Evolutionary conservation across 345 rosid species (phyloP).

Genomic region (Conringia planisiliqua): DNA sequence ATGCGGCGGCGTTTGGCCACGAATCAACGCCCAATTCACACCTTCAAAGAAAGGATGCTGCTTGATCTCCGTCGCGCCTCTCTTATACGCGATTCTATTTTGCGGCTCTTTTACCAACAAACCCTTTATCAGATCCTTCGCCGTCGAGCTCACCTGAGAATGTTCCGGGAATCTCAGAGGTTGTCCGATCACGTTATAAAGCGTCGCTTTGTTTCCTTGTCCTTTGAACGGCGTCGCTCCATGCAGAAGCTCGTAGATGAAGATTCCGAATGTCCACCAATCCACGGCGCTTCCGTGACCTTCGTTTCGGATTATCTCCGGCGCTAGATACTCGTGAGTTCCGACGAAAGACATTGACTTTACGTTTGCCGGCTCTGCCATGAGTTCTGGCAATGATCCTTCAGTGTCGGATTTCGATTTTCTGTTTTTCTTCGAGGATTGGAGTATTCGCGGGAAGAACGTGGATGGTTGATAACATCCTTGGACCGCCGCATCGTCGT

Average conservation of each 20-base stretch:
- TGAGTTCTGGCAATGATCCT: conserved; percentile 59
- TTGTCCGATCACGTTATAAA: conserved; percentile 52
- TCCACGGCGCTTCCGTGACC: conserved; percentile 77
- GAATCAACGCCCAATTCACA: conserved; percentile 57
- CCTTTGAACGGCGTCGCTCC: conserved; percentile 68
- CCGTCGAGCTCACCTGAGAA: conserved; percentile 43
- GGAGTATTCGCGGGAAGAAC: conserved; percentile 28
- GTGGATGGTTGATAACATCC: conserved; percentile 35
- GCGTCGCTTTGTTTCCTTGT: conserved; percentile 48
- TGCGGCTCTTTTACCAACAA: conserved; percentile 59
- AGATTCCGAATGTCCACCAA: conserved; percentile 73
- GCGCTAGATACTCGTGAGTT: conserved; percentile 66
- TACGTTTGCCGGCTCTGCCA: conserved; percentile 61
- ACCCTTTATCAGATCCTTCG: conserved; percentile 54
- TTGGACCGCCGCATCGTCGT: conserved; percentile 7
- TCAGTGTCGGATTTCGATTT: conserved; percentile 45
- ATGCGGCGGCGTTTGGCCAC: conserved; percentile 30
- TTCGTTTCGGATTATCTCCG: conserved; percentile 55
- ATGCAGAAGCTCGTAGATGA: conserved; percentile 52
- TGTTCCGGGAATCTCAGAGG: conserved; percentile 54
- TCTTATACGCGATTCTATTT: conserved; percentile 46
- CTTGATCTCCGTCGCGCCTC: conserved; percentile 72
- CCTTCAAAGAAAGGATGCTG: conserved; percentile 62
- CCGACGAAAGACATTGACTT: conserved; percentile 72
- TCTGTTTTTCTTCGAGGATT: conserved; percentile 52